Evolutionary conservation across 1,284 basidiomycete species (phyloP).

Genomic region (Retiboletus flavoniger): DNA sequence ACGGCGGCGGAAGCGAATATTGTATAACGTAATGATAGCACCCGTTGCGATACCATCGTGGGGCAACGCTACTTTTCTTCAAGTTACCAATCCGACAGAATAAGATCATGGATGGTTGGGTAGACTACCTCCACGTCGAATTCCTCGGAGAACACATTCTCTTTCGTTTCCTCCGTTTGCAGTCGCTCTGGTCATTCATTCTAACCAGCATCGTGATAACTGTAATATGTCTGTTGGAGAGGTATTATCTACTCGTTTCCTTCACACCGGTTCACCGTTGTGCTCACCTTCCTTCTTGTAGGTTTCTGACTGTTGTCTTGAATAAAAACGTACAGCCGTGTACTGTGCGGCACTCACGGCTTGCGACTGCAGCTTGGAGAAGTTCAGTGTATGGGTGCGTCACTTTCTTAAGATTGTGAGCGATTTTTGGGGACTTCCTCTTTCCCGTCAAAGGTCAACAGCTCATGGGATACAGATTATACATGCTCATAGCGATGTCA

Average conservation of each 20-base stretch:
- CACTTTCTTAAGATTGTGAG: constrained; percentile 61
- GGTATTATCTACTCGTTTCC: constrained; percentile 39
- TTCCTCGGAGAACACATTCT: constrained; percentile 60
- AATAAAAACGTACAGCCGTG: constrained; percentile 48
- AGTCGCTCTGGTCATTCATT: constrained; percentile 47
- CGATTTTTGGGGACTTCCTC: not conserved
- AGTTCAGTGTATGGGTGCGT: constrained; percentile 54
- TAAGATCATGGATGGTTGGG: constrained; percentile 44
- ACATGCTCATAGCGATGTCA: constrained; percentile 72
- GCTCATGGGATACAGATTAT: constrained; percentile 42
- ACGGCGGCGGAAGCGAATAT: not conserved
- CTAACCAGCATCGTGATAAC: constrained; percentile 46
- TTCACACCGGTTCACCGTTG: not conserved
- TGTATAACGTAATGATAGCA: constrained; percentile 11
- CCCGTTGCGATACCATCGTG: too few species aligned
- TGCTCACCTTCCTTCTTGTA: constrained; percentile 25
- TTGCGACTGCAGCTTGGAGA: constrained; percentile 51
- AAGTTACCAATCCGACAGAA: not conserved
- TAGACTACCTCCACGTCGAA: constrained; percentile 52
- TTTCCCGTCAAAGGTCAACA: not conserved
- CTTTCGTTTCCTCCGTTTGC: constrained; percentile 49
- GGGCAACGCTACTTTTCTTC: too few species aligned
- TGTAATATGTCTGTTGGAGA: constrained; percentile 54
- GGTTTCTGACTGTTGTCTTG: constrained; percentile 50
- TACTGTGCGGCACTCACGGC: constrained; percentile 40